Conservation (phyloP, 495 filamentous ascomycete genomes). For the Neurospora sp. region DNA sequence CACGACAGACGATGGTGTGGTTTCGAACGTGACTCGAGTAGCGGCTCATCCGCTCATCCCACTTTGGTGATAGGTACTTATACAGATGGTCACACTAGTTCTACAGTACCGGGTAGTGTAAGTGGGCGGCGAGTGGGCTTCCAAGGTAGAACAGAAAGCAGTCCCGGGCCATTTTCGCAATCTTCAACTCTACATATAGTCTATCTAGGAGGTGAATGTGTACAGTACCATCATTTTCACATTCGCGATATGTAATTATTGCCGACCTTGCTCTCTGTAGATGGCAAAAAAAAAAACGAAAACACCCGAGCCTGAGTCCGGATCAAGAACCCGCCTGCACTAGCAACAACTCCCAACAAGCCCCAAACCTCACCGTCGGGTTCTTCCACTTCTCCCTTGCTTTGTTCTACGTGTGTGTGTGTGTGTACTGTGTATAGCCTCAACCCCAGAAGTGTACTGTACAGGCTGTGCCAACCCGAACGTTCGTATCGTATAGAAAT, state of each 20-base stretch:
- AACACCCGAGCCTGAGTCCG: neutral
- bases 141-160: neutral
- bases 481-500: neutral
- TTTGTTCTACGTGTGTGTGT: neutral
- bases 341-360: neutral
- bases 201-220: neutral
- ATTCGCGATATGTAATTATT: neutral
- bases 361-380: neutral
- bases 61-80: neutral
- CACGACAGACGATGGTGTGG: neutral
- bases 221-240: neutral
- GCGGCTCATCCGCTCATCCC: neutral
- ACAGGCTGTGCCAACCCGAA: neutral
- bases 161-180: neutral
- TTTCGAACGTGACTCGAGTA: neutral
- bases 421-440: neutral
- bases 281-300: neutral
- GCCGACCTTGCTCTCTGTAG: neutral
- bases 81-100: neutral
- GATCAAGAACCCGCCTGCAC: neutral
- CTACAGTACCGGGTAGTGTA: neutral
- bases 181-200: neutral
- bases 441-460: neutral
- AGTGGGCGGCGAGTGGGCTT: neutral
- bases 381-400: neutral